Base-by-base conservation (phyloP, 2,329 filamentous ascomycete species). In the Hymenoscyphus albidus region DNA sequence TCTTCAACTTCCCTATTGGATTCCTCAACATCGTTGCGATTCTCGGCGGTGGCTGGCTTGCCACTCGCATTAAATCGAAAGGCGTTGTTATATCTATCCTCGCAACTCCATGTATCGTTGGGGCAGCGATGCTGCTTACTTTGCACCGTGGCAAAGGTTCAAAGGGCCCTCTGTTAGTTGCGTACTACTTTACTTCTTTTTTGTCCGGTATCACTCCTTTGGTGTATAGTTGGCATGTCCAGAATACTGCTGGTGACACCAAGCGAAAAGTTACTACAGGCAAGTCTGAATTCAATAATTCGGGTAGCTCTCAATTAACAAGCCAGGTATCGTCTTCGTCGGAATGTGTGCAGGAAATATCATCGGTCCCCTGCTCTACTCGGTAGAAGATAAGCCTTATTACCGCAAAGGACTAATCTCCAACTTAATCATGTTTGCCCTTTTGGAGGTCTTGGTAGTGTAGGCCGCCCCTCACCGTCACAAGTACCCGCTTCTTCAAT, bases 181-280 rank as follows among this genome's bases (percentile, higher is more conserved):
- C 84, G 0, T 87, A 65, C 38, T 65, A 70, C 39, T 4, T 74
- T 77, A 83, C 85, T 40, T 86, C 83, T 0, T 81, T 86, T 7
- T 86, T 87, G 58, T 83, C 85, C 0, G 86, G 81, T 5, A 85
- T 85, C 64, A 81, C 86, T 2, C 87, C 85, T 0, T 75, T 88
- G 38, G 83, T 88, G 44, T 87, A 85, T 68, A 82, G 83, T 0
- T 87, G 85, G 85, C 83, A 83, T 1, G 79, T 83, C 1, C 83
- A 85, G 66, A 88, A 88, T 67, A 88, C 88, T 0, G 88, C 84
- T 0, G 88, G 88, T 1, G 87, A 90, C 71, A 90, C 88, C 0
- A 91, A 91, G 76, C 84, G 85, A 65, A 90, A 89, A 71, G 82
- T 84, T 14, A 87, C 83, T 0, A 89, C 86, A 0, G 18, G 48